A percentile compares a stretch with the other conserved stretches of the same genome.
Conservation (phyloP, 1,284 basidiomycete genomes). For the Sporisorium graminicola region DNA sequence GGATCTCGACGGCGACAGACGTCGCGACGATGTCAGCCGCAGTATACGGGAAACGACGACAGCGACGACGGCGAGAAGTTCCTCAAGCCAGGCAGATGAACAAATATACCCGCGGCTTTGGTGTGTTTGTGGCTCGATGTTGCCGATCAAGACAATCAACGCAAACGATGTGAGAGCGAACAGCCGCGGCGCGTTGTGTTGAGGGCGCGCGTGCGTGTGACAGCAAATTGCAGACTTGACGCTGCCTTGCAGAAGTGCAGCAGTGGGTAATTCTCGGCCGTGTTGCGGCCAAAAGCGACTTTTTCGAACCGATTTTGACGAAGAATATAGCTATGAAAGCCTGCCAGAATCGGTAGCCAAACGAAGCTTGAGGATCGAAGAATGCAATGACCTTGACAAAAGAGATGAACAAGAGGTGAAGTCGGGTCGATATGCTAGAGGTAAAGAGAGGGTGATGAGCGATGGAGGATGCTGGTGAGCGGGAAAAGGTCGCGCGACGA, state of each 20-base stretch:
- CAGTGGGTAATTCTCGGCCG: constrained; percentile 22
- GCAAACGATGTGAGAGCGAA: constrained; percentile 13
- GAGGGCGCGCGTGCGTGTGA: constrained; percentile 9
- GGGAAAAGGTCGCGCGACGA: constrained; percentile 46
- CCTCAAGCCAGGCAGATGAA: background rate
- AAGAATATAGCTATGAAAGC: background rate
- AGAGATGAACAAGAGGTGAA: background rate
- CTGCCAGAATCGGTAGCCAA: constrained; percentile 2
- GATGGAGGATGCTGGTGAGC: constrained; percentile 26
- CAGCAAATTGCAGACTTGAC: constrained; percentile 3
- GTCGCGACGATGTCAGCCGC: constrained; percentile 9
- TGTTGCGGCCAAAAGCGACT: background rate
- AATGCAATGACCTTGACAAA: constrained; percentile 5
- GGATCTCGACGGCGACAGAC: constrained; percentile 3
- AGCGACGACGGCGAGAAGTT: background rate
- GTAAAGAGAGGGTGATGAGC: constrained; percentile 4
- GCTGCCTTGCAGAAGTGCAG: constrained; percentile 9
- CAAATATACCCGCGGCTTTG: constrained; percentile 6
- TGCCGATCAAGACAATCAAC: constrained; percentile 1
- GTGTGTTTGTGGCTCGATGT: background rate
- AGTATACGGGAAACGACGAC: background rate
- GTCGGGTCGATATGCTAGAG: constrained; percentile 3
- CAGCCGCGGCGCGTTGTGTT: constrained; percentile 2
- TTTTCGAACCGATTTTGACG: constrained; percentile 16
- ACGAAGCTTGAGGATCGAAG: constrained; percentile 6